A percentile compares a stretch with the other conserved stretches of the same genome.
These are phyloP conservation scores for Mycena chlorophos DNA, from an alignment of 768 basidiomycete genomes.

Conservation along the genomic window DNA sequence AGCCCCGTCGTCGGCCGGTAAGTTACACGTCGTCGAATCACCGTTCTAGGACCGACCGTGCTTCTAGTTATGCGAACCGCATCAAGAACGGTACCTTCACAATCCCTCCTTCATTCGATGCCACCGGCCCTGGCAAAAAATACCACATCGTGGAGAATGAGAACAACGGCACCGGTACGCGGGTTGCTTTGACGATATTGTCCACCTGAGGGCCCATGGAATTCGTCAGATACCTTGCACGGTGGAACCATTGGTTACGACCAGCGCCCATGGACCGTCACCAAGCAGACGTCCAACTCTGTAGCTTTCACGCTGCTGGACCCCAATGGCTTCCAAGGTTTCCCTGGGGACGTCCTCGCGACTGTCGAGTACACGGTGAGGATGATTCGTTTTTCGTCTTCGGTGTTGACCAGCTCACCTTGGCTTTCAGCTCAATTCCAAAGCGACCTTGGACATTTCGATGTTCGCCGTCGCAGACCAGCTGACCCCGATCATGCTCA, in stretches of 20 bases:
- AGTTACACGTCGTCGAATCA: background rate
- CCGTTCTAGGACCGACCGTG: background rate
- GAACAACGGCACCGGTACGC: slow-evolving; percentile 31
- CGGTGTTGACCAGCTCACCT: slow-evolving; percentile 19
- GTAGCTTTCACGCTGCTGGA: slow-evolving; percentile 46
- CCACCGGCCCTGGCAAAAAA: slow-evolving; percentile 36
- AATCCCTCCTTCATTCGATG: slow-evolving; percentile 42
- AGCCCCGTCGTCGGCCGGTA: slow-evolving; percentile 44
- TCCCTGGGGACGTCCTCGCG: slow-evolving; percentile 45
- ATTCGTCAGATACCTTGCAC: slow-evolving; percentile 43
- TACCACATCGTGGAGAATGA: slow-evolving; percentile 42
- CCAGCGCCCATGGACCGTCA: slow-evolving; percentile 42
- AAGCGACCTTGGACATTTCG: slow-evolving; percentile 39
- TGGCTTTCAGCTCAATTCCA: slow-evolving; percentile 37
- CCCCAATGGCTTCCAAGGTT: slow-evolving; percentile 45
- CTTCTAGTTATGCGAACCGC: slow-evolving; percentile 42
- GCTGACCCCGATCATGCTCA: slow-evolving; percentile 46
- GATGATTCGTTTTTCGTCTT: background rate
- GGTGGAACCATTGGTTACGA: slow-evolving; percentile 50
- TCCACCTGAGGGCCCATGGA: background rate
- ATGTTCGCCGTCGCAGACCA: slow-evolving; percentile 39
- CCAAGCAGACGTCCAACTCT: slow-evolving; percentile 32
- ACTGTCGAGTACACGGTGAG: slow-evolving; percentile 24
- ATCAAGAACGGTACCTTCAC: slow-evolving; percentile 47
- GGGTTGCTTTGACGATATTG: background rate